Percentiles rank a stretch among this genome's conserved stretches.
phyloP scores from a whole-genome alignment of 331 rosid species.

The Rhamnella rubrinervis region DNA sequence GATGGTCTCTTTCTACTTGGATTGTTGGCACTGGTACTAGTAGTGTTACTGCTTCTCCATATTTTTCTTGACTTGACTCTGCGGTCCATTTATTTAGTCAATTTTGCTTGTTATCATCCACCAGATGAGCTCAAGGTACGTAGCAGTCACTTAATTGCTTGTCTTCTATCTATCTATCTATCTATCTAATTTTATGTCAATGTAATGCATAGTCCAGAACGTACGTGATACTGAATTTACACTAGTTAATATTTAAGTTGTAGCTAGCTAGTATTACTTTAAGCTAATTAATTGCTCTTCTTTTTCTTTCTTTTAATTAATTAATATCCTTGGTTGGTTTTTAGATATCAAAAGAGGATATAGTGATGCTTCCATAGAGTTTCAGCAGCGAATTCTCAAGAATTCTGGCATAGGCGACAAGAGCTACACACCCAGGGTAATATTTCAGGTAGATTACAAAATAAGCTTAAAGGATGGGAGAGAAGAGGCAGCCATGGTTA shows the following conservation, averaged over 20 bases:
- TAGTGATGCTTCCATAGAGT: constrained; percentile 41
- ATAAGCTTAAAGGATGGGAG: constrained; percentile 41
- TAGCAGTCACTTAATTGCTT: background rate
- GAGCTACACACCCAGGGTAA: constrained; percentile 49
- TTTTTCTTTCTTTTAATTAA: no score
- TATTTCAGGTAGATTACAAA: constrained; percentile 36
- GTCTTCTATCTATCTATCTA: background rate
- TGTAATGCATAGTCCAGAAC: no score
- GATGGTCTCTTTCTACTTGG: constrained; percentile 37
- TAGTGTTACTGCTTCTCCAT: background rate
- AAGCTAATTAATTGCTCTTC: no score
- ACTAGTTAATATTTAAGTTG: no score
- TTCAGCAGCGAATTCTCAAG: constrained; percentile 48
- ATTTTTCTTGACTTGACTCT: constrained; percentile 33
- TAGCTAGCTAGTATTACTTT: no score
- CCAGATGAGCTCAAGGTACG: constrained; percentile 56
- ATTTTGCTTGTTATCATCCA: constrained; percentile 69
- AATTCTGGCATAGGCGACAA: constrained; percentile 60
- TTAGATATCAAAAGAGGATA: constrained; percentile 53
- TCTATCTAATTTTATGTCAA: no score
- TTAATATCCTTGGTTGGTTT: no score
- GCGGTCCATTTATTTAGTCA: constrained; percentile 50
- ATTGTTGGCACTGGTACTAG: constrained; percentile 10
- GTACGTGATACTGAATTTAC: no score
- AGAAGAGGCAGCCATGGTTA: constrained; percentile 50